A percentile compares a stretch with the other conserved stretches of the same genome.
Conservation (phyloP, 108 stramenopile genomes). For the Phaeodactylum tricornutum region DNA sequence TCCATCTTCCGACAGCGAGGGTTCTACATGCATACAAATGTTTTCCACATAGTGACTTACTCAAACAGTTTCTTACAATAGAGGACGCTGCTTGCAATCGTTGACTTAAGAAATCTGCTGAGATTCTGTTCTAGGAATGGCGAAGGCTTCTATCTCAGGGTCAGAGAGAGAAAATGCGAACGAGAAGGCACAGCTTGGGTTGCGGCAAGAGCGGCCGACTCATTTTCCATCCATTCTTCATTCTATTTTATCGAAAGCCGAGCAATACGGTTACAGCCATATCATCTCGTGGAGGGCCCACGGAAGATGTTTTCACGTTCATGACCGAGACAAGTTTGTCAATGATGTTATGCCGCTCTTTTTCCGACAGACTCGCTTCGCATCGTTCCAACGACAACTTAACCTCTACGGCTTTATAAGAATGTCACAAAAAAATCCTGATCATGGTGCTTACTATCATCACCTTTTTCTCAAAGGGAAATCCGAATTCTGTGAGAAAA, state of each 20-base stretch:
- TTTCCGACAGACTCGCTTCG: slow-evolving; percentile 83
- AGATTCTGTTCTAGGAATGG: too few species aligned
- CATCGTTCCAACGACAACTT: slow-evolving; percentile 84
- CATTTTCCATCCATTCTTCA: slow-evolving; percentile 17
- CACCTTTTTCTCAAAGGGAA: slow-evolving; percentile 39
- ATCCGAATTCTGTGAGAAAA: too few species aligned
- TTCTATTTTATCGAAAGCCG: slow-evolving; percentile 13
- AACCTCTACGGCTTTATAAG: slow-evolving; percentile 71
- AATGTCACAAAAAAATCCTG: slow-evolving; percentile 24
- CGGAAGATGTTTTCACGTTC: slow-evolving; percentile 51
- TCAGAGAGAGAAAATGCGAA: too few species aligned
- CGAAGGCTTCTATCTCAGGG: too few species aligned
- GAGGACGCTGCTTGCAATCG: too few species aligned
- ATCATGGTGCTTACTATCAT: slow-evolving; percentile 50
- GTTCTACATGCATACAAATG: too few species aligned
- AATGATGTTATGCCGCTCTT: slow-evolving; percentile 65
- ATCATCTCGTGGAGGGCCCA: slow-evolving; percentile 60
- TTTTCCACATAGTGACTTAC: too few species aligned
- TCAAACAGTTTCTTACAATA: too few species aligned
- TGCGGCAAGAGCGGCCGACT: too few species aligned
- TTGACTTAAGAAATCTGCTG: too few species aligned
- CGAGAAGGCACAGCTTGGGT: too few species aligned
- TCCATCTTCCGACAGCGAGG: too few species aligned
- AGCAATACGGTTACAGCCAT: slow-evolving; percentile 9
- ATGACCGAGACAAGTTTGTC: slow-evolving; percentile 46